Conservation (phyloP, 2,329 filamentous ascomycete species). For the Aspergillus brasiliensis region DNA sequence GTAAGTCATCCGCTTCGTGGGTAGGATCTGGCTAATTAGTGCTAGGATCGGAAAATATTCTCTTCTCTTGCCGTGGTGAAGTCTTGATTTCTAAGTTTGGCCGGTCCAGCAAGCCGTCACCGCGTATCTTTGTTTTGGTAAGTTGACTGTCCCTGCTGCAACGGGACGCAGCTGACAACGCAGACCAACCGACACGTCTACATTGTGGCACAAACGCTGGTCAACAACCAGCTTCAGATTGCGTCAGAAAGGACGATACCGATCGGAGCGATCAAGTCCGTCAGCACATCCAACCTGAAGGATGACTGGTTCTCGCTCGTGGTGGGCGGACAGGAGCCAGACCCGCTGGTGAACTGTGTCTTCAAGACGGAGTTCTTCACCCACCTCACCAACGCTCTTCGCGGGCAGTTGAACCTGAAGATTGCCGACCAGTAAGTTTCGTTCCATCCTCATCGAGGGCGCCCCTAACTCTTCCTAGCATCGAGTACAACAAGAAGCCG, state of each 20-base stretch:
- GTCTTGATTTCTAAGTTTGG: slow-evolving; percentile 92
- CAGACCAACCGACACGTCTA: slow-evolving; percentile 82
- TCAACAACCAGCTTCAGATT: slow-evolving; percentile 81
- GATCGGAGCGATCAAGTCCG: slow-evolving; percentile 83
- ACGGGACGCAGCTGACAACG: slow-evolving; percentile 12
- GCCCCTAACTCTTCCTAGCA: slow-evolving; percentile 44
- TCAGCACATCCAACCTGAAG: slow-evolving; percentile 76
- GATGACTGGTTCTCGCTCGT: slow-evolving; percentile 98
- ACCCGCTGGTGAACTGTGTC: slow-evolving; percentile 89
- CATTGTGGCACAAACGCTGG: slow-evolving; percentile 79
- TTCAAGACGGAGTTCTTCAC: slow-evolving; percentile 98
- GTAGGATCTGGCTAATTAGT: not conserved
- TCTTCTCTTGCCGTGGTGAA: slow-evolving; percentile 92
- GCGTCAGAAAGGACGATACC: slow-evolving; percentile 78
- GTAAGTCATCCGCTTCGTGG: slow-evolving; percentile 45
- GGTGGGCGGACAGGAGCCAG: slow-evolving; percentile 82
- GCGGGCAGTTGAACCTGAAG: slow-evolving; percentile 77
- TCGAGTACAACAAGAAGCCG: slow-evolving; percentile 98
- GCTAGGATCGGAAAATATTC: slow-evolving; percentile 62
- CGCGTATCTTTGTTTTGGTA: slow-evolving; percentile 75
- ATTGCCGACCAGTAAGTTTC: slow-evolving; percentile 66
- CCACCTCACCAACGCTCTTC: slow-evolving; percentile 78
- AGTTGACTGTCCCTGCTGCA: slow-evolving; percentile 19
- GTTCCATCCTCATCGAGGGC: not conserved
- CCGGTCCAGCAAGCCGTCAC: slow-evolving; percentile 89